Conservation (phyloP, 805 yeast genomes). For the Kregervanrija pseudodelftensis region DNA sequence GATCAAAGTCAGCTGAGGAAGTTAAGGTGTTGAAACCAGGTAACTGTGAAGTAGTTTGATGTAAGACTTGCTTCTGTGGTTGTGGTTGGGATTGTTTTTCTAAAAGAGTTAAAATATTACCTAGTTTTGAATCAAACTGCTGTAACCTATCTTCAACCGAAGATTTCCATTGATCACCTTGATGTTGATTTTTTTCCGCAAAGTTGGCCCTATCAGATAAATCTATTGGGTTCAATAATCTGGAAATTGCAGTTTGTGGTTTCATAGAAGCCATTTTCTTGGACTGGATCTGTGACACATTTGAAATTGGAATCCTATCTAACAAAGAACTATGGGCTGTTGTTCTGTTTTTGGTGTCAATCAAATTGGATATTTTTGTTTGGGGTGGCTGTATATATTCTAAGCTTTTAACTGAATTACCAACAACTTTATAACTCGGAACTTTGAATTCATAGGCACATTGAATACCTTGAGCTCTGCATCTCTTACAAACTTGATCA, state of each 20-base stretch:
- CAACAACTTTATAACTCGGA: constrained; percentile 34
- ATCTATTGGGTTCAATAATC: not conserved
- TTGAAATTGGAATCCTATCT: not conserved
- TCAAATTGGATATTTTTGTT: no score
- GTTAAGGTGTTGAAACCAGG: not conserved
- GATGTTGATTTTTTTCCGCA: not conserved
- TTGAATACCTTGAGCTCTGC: constrained; percentile 42
- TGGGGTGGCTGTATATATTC: not conserved
- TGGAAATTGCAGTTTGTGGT: constrained; percentile 1
- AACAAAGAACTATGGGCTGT: not conserved
- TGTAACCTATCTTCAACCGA: constrained; percentile 33
- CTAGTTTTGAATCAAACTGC: constrained; percentile 33
- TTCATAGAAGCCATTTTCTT: not conserved
- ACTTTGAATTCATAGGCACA: constrained; percentile 54
- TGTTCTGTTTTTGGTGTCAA: not conserved
- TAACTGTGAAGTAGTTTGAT: no score
- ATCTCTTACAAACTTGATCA: constrained; percentile 50
- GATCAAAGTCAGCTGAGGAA: not conserved
- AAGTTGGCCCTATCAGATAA: not conserved
- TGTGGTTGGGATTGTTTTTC: constrained; percentile 17
- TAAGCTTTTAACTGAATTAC: constrained; percentile 11
- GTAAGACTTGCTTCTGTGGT: not conserved
- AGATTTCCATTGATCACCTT: constrained; percentile 24
- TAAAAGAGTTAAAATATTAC: constrained; percentile 30
- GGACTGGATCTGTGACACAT: not conserved